Evolutionary conservation across 371 early-diverging fungal genomes (phyloP).

Genomic region (Mucor indicus): DNA sequence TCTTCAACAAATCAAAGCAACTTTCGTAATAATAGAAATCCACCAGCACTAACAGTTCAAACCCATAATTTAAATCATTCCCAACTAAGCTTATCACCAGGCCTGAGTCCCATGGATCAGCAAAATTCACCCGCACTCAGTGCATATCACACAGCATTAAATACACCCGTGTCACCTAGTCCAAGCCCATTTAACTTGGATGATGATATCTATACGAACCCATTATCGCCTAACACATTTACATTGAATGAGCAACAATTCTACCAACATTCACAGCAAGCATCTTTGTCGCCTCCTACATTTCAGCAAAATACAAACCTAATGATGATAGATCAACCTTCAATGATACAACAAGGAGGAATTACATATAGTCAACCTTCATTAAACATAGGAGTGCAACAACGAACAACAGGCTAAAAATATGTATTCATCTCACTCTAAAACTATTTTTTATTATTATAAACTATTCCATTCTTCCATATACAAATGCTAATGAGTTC

Average conservation of each 20-base stretch:
- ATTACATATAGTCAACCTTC: no score
- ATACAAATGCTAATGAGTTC: no score
- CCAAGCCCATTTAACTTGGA: slow-evolving; percentile 27
- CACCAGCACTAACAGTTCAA: slow-evolving; percentile 23
- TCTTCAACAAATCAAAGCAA: background rate
- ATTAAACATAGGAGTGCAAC: slow-evolving; percentile 1
- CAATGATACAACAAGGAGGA: no score
- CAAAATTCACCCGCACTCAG: slow-evolving; percentile 23
- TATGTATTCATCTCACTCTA: no score
- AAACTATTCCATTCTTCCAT: no score
- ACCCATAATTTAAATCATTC: slow-evolving; percentile 21
- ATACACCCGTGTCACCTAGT: slow-evolving; percentile 28
- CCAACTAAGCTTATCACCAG: slow-evolving; percentile 5
- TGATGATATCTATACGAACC: slow-evolving; percentile 25
- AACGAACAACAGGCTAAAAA: no score
- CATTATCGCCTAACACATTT: slow-evolving; percentile 11
- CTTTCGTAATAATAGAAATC: no score
- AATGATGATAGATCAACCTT: slow-evolving; percentile 6
- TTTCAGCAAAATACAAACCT: background rate
- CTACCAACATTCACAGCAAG: slow-evolving; percentile 1
- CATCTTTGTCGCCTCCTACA: background rate
- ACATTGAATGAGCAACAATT: slow-evolving; percentile 1
- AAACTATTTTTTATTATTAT: no score
- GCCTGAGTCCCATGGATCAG: slow-evolving; percentile 3
- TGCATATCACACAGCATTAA: slow-evolving; percentile 32